A percentile compares a stretch with the other conserved stretches of the same genome.
Conservation (phyloP, 805 yeast genomes). For the Kodamaea laetipori region DNA sequence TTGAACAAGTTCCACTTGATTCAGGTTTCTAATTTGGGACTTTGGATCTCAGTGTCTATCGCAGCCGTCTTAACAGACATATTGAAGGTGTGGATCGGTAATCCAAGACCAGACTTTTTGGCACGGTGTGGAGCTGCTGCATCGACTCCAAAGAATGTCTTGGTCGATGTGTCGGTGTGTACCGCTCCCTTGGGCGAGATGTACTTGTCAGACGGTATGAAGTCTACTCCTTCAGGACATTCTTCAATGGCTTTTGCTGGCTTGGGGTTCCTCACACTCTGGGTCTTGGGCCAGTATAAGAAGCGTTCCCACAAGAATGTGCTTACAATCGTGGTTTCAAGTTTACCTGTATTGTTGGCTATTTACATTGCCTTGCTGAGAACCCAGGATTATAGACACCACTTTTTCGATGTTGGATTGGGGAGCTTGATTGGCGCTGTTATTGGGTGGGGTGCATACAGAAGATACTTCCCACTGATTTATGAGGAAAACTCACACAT, state of each 20-base stretch:
- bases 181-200: slow-evolving; percentile 27
- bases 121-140: slow-evolving; percentile 36
- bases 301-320: slow-evolving; percentile 12
- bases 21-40: slow-evolving; percentile 34
- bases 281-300: slow-evolving; percentile 48
- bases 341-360: slow-evolving; percentile 25
- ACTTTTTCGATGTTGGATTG: slow-evolving; percentile 35
- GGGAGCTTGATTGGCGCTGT: slow-evolving; percentile 36
- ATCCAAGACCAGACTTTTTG: slow-evolving; percentile 47
- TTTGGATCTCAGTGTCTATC: slow-evolving; percentile 29
- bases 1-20: slow-evolving; percentile 26
- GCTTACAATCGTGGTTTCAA: slow-evolving; percentile 15
- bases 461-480: slow-evolving; percentile 28
- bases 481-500: slow-evolving; percentile 9
- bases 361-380: slow-evolving; percentile 29
- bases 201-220: slow-evolving; percentile 51
- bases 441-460: slow-evolving; percentile 30
- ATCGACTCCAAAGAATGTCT: slow-evolving; percentile 25
- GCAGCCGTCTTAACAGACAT: slow-evolving; percentile 40
- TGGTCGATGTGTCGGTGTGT: slow-evolving; percentile 26
- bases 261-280: slow-evolving; percentile 47
- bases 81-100: slow-evolving; percentile 41
- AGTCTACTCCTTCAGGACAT: slow-evolving; percentile 62
- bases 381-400: slow-evolving; percentile 33
- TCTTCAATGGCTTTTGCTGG: slow-evolving; percentile 55